Evolutionary conservation across 2,329 filamentous ascomycete genomes (phyloP).

Genomic region (Botryotinia convoluta): DNA sequence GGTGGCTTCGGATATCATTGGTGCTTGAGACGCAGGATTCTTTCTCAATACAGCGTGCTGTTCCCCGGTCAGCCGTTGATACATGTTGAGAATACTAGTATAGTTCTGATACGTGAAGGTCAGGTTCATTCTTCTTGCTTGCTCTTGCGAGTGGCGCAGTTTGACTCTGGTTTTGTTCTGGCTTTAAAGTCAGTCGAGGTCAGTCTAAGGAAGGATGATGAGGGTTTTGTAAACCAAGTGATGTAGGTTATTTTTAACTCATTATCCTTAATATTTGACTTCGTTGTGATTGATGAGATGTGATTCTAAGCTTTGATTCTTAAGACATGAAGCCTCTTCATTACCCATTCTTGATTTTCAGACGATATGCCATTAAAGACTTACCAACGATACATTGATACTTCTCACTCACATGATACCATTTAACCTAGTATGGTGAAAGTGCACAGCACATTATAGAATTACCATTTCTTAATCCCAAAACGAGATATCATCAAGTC

Average conservation of each 20-base stretch:
- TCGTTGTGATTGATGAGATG: neutral
- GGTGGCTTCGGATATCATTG: neutral
- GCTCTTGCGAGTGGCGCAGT: neutral
- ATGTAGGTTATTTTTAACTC: neutral
- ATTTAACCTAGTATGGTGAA: too few species aligned
- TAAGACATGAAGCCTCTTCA: neutral
- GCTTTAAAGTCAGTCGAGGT: neutral
- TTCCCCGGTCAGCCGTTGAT: neutral
- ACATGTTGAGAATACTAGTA: neutral
- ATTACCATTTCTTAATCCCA: too few species aligned
- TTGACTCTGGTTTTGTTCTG: neutral
- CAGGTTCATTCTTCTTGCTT: neutral
- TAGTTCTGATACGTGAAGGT: neutral
- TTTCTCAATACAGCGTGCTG: neutral
- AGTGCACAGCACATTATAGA: too few species aligned
- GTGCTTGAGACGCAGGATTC: neutral
- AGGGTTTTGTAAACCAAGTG: neutral
- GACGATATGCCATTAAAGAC: too few species aligned
- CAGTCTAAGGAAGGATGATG: neutral
- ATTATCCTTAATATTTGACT: neutral
- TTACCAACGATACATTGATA: too few species aligned
- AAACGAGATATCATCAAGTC: too few species aligned
- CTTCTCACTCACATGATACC: too few species aligned
- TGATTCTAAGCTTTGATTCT: neutral
- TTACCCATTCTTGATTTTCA: neutral